These are phyloP conservation scores for Mortierella sp. DNA, from an alignment of 371 early-diverging fungal species.

Conservation along the genomic window DNA sequence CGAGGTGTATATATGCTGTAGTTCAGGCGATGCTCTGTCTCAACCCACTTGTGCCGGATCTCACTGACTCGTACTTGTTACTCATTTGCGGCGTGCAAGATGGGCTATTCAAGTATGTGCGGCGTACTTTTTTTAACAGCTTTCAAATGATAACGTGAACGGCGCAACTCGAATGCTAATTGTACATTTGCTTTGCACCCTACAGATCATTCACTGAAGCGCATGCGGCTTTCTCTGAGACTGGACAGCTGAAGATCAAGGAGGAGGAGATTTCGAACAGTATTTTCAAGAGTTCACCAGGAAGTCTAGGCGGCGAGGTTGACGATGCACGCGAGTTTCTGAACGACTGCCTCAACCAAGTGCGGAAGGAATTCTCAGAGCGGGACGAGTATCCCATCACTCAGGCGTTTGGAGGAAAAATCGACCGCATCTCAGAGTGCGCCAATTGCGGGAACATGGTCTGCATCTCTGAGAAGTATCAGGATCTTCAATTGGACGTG, in stretches of 20 bases:
- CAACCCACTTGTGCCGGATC: constrained; percentile 22
- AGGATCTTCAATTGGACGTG: constrained; percentile 36
- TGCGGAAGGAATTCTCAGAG: constrained; percentile 30
- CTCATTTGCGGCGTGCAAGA: constrained; percentile 6
- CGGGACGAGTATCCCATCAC: constrained; percentile 25
- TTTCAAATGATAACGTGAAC: neutral
- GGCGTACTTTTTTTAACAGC: neutral
- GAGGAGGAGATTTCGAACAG: constrained; percentile 25
- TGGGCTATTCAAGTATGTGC: constrained; percentile 28
- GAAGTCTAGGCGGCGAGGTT: constrained; percentile 36
- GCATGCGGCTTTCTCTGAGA: constrained; percentile 15
- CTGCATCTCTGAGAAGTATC: constrained; percentile 32
- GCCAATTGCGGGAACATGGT: constrained; percentile 26
- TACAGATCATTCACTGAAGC: constrained; percentile 32
- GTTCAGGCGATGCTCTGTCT: constrained; percentile 35
- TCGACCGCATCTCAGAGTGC: constrained; percentile 32
- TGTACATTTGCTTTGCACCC: neutral
- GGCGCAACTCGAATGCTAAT: neutral
- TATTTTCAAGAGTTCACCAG: constrained; percentile 29
- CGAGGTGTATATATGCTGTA: constrained; percentile 30
- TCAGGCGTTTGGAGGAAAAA: constrained; percentile 31
- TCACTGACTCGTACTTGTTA: constrained; percentile 25
- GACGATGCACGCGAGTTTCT: constrained; percentile 47
- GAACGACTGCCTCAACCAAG: constrained; percentile 38
- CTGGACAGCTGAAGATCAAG: neutral